Base-by-base conservation (phyloP, 2,329 filamentous ascomycete species). In the Neobulgaria alba region DNA sequence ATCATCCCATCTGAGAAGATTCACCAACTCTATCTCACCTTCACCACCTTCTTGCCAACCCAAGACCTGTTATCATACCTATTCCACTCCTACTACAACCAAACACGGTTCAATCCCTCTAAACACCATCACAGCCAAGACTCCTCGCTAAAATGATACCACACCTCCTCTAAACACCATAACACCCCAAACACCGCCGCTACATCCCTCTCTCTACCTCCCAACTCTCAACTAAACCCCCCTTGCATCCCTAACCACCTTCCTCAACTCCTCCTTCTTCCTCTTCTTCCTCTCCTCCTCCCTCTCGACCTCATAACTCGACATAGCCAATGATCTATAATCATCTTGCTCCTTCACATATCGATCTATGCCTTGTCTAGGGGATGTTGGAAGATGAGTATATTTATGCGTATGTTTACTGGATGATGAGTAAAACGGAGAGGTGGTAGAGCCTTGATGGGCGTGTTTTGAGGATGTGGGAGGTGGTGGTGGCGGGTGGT, bases 371-470 rank as follows among this genome's bases (percentile, higher is more conserved):
- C 18, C 16, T 9, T 40, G 29, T 17, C 17, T 7, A 33, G 16
- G 9, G 29, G 32, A 10, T 33, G 12, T 10, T 29, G 23, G 16
- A 30, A 30, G 19, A 14, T n/a, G 14, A n/a, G 21, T 16, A 10
- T 34, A 1, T 66, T 68, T 3, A 66, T 41, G 23, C 12, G 20
- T 34, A n/a, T 33, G 18, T 26, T 35, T 26, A 12, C 18, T 17
- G n/a, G 19, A 31, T 16, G 37, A 33, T 12, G 17, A 36, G 18
- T 31, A 32, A 15, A 32, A 20, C 4, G 29, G 21, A 5, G 41
- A 36, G 10, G 21, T 37, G 10, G 26, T 18, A 17, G 41, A 48
- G 34, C 42, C 42, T 35, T 40, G 21, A 32, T 48, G 40, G 34
- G 38, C 46, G 33, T 43, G 38, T 21, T 33, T 48, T 18, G 46